Percentiles rank a stretch among this genome's conserved stretches.
Conservation (phyloP, 2,329 filamentous ascomycete species). For the Pseudogymnoascus sp. region DNA sequence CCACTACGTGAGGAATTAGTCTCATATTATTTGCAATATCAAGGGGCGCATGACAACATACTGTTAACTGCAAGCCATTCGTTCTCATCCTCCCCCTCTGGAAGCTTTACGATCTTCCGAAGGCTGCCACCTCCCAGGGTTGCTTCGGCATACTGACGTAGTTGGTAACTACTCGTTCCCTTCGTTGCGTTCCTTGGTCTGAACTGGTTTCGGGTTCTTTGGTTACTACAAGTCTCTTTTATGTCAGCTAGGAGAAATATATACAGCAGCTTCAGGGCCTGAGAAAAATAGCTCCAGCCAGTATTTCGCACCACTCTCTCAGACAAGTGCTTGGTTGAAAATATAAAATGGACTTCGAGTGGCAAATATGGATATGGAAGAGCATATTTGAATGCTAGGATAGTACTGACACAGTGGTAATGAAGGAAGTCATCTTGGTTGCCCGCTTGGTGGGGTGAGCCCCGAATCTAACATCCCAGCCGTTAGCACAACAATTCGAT, state of each 20-base stretch:
- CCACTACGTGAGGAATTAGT: slow-evolving; percentile 55
- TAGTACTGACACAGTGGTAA: slow-evolving; percentile 70
- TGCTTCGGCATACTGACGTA: slow-evolving; percentile 96
- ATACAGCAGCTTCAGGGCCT: slow-evolving; percentile 34
- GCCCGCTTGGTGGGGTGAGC: slow-evolving; percentile 9
- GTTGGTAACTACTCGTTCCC: slow-evolving; percentile 84
- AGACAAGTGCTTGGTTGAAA: neutral
- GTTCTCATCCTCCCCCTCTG: slow-evolving; percentile 94
- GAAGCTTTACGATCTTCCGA: slow-evolving; percentile 91
- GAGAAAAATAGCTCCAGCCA: slow-evolving; percentile 27
- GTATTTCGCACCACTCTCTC: neutral
- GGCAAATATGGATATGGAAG: neutral
- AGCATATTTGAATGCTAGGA: slow-evolving; percentile 27
- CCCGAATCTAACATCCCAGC: slow-evolving; percentile 20
- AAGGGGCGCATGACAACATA: slow-evolving; percentile 37
- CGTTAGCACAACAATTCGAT: slow-evolving; percentile 24
- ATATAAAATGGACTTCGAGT: neutral
- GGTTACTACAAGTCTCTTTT: slow-evolving; percentile 54
- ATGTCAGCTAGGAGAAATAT: slow-evolving; percentile 33
- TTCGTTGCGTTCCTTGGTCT: slow-evolving; percentile 79
- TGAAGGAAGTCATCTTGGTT: slow-evolving; percentile 64
- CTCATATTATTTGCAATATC: neutral
- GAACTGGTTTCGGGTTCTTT: slow-evolving; percentile 84
- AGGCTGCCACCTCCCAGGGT: slow-evolving; percentile 91
- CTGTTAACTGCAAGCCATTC: slow-evolving; percentile 98